Evolutionary conservation across 306 rosid species (phyloP), one percentile per base, ranked within the genome.

Genomic region (Vigna mungo): DNA sequence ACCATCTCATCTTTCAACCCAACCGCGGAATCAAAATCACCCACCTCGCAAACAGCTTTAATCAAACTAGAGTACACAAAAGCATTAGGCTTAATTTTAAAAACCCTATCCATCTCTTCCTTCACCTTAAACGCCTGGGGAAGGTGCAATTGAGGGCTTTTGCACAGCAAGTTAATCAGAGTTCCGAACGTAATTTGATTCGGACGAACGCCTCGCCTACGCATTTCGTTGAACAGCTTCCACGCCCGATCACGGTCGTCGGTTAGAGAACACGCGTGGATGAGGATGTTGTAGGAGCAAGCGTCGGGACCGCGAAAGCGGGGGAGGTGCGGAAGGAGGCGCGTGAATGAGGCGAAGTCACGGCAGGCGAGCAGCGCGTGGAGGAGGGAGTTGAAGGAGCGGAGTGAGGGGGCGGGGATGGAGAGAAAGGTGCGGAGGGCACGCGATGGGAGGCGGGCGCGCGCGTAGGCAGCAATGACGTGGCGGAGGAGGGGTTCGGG

Each of bases 401-500:
- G 90, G 52, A 84, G 67, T 1, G 97, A 83, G 12, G 86, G 85
- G 11, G 39, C 72, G 0, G 91, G 90, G 59, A 90, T 77, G 80
- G 84, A 78, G 16, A 85, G 87, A 58, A 89, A 91, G 68, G 83
- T 8, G 16, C 75, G 88, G 58, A 87, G 4, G 69, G 97, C 98
- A 2, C 78, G 81, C 36, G 89, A 68, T 9, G 87, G 86, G 68
- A 83, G 97, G 47, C 86, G 84, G 11, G 92, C 96, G 53, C 89
- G 87, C 37, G 85, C 90, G 53, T 90, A 93, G 83, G 36, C 86
- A 39, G 87, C 46, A 74, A 93, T 91, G 78, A 91, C 93, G 78
- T 90, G 86, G 85, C 97, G 90, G 80, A 91, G 80, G 86, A 91
- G 83, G 43, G 85, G 88, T 41, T 93, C 96, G 0, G 83, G 80